A percentile compares a stretch with the other conserved stretches of the same genome.
These are phyloP conservation scores for Sarcodon aspratus DNA, from an alignment of 768 basidiomycete species.

Conservation along the genomic window DNA sequence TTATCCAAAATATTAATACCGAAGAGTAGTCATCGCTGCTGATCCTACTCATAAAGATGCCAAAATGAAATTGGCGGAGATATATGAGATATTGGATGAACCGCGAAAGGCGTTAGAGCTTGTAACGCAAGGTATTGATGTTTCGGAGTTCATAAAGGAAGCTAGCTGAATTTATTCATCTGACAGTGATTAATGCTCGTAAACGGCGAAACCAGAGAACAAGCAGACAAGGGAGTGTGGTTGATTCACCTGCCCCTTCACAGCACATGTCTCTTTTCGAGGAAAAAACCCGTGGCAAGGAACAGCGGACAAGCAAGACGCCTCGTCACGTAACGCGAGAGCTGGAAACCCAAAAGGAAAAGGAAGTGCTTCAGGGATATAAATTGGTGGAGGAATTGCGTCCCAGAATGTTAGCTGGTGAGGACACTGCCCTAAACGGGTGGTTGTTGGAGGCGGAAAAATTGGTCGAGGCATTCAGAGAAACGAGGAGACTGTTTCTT, in stretches of 20 bases:
- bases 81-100: constrained; percentile 78
- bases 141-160: not conserved
- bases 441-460: constrained; percentile 83
- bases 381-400: constrained; percentile 50
- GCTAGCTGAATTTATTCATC: not conserved
- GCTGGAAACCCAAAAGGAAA: constrained; percentile 56
- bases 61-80: constrained; percentile 83
- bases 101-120: constrained; percentile 74
- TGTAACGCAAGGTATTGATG: constrained; percentile 62
- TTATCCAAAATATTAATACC: not conserved
- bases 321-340: constrained; percentile 43
- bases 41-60: constrained; percentile 73
- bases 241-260: constrained; percentile 11
- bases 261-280: constrained; percentile 45
- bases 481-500: constrained; percentile 76
- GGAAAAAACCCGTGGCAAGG: constrained; percentile 32
- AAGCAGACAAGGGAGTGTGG: constrained; percentile 6
- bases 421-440: constrained; percentile 44
- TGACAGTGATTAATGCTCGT: constrained; percentile 25
- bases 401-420: constrained; percentile 38
- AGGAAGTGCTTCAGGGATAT: constrained; percentile 49
- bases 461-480: constrained; percentile 80
- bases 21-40: constrained; percentile 47
- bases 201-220: constrained; percentile 6
- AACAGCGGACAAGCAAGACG: constrained; percentile 32